A percentile compares a stretch with the other conserved stretches of the same genome.
Conservation (phyloP, 306 rosid genomes). For the Dryas alaskensis region DNA sequence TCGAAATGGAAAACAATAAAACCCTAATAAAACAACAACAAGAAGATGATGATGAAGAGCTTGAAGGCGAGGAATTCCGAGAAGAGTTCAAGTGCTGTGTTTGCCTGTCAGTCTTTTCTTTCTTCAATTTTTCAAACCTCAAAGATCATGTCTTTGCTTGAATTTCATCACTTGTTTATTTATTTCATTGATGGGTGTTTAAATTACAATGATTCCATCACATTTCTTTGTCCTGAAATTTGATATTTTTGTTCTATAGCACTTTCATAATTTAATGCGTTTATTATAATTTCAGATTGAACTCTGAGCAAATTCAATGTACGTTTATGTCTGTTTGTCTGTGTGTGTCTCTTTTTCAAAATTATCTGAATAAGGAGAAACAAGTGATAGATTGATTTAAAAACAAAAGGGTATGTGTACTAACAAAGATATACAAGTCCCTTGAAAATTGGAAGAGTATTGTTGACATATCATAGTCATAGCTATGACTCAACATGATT, state of each 20-base stretch:
- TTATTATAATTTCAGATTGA: background rate
- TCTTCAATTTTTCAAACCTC: background rate
- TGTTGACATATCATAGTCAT: background rate
- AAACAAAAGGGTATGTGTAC: background rate
- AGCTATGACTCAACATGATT: background rate
- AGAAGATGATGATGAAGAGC: background rate
- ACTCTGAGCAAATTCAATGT: background rate
- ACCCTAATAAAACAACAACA: background rate
- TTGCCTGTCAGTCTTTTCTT: slow-evolving; percentile 12
- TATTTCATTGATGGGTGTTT: background rate
- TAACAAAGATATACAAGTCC: background rate
- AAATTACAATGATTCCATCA: background rate
- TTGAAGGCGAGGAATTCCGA: slow-evolving; percentile 1
- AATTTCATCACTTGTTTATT: background rate
- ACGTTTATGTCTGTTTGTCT: background rate
- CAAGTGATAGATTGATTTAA: background rate
- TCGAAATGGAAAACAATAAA: slow-evolving; percentile 6
- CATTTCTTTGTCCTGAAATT: background rate
- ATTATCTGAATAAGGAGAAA: background rate
- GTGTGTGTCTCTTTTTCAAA: background rate
- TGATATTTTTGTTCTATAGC: background rate
- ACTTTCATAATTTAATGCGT: background rate
- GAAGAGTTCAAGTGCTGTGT: slow-evolving; percentile 14
- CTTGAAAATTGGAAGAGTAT: background rate
- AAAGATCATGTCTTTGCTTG: background rate